A percentile compares a stretch with the other conserved stretches of the same genome.
These are phyloP conservation scores for Xylaria flabelliformis DNA, from an alignment of 495 filamentous ascomycete species.

Conservation along the genomic window DNA sequence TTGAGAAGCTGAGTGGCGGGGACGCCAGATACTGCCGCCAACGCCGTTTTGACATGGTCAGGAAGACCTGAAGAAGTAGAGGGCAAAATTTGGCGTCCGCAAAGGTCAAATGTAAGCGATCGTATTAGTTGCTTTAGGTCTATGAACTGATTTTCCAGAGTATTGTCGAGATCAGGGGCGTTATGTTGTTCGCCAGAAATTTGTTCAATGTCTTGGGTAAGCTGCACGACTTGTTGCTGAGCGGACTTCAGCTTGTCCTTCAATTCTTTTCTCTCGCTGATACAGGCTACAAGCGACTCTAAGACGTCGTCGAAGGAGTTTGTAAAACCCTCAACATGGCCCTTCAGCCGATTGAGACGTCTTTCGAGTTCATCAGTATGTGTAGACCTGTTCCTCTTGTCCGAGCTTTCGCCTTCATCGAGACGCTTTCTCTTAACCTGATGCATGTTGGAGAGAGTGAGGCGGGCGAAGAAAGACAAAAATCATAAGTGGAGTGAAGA, in stretches of 20 bases:
- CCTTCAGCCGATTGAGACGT: too few species aligned
- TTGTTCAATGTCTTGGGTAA: neutral
- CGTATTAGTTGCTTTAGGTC: neutral
- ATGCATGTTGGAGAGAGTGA: neutral
- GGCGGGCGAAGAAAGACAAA: neutral
- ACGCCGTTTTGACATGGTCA: neutral
- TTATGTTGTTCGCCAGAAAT: neutral
- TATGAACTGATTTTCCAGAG: slow-evolving; percentile 3
- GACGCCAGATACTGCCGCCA: neutral
- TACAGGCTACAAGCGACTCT: neutral
- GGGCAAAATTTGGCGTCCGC: neutral
- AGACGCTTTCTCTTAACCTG: neutral
- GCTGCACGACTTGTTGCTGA: neutral
- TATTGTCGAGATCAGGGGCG: slow-evolving; percentile 1
- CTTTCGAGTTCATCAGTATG: too few species aligned
- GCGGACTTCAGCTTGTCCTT: neutral
- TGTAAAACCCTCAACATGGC: too few species aligned
- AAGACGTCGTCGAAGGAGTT: too few species aligned
- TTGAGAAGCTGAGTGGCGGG: neutral
- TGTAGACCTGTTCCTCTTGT: too few species aligned
- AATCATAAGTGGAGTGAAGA: neutral
- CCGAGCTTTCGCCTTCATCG: neutral
- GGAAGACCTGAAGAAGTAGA: neutral
- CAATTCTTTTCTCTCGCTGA: neutral
- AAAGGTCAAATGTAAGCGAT: neutral